Percentiles rank a stretch among this genome's conserved stretches.
Conservation (phyloP, 345 rosid genomes). For the Populus pruinosa region DNA sequence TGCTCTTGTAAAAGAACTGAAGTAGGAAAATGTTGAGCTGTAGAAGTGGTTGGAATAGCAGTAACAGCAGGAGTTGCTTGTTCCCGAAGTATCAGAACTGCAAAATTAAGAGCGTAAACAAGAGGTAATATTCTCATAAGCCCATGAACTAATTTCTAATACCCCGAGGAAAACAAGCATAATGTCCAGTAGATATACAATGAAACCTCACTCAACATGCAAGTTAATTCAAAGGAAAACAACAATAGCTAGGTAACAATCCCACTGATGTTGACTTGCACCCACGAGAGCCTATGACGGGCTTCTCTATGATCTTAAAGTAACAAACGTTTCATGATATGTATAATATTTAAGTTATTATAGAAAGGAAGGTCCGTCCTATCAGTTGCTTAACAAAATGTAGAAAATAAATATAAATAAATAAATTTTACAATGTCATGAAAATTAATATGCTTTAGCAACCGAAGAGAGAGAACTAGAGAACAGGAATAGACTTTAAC, state of each 20-base stretch:
- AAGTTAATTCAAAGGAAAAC: not conserved
- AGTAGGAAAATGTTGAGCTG: slow-evolving; percentile 58
- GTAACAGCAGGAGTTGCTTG: slow-evolving; percentile 46
- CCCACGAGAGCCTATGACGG: not conserved
- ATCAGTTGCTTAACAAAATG: not conserved
- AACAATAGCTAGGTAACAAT: not conserved
- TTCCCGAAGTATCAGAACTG: slow-evolving; percentile 55
- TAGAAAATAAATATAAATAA: not conserved
- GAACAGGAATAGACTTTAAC: not conserved
- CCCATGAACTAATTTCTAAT: not conserved
- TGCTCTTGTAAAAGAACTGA: slow-evolving; percentile 76
- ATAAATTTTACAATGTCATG: not conserved
- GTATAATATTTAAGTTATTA: no score
- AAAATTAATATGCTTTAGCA: not conserved
- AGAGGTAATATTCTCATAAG: not conserved
- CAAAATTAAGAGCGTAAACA: slow-evolving; percentile 14
- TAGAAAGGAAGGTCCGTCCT: not conserved
- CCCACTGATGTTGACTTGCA: not conserved
- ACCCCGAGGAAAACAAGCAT: not conserved
- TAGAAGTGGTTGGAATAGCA: slow-evolving; percentile 49
- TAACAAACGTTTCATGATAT: not conserved
- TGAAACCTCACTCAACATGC: not conserved
- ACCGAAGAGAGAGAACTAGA: not conserved
- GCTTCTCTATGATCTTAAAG: not conserved
- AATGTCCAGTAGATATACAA: not conserved